phyloP scores from a whole-genome alignment of 2,329 filamentous ascomycete species.

The Aspergillus transmontanensis region DNA sequence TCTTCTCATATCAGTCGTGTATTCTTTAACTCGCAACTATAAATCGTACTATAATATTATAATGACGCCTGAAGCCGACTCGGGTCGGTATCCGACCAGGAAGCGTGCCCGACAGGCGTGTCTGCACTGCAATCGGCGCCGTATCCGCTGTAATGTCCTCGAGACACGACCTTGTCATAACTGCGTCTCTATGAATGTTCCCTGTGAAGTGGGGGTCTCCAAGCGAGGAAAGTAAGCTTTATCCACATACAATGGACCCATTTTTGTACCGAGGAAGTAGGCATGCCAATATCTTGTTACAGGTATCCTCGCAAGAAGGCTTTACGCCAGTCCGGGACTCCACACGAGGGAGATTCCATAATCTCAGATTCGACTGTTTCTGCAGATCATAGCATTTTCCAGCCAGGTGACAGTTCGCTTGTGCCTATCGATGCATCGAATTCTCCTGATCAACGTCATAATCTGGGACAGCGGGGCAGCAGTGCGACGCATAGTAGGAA shows the following conservation, averaged over 20 bases:
- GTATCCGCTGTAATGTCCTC: slow-evolving; percentile 51
- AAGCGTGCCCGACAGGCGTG: slow-evolving; percentile 48
- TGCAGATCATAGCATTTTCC: not conserved
- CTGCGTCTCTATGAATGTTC: slow-evolving; percentile 38
- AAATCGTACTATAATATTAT: not conserved
- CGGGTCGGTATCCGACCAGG: not conserved
- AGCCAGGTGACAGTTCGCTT: not conserved
- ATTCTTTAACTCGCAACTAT: not conserved
- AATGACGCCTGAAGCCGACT: slow-evolving; percentile 3
- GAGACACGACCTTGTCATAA: slow-evolving; percentile 48
- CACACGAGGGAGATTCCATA: not conserved
- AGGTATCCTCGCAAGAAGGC: slow-evolving; percentile 28
- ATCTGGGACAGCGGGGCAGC: not conserved
- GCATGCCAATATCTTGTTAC: not conserved
- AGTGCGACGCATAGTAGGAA: not conserved
- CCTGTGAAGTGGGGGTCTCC: slow-evolving; percentile 47
- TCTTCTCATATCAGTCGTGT: not conserved
- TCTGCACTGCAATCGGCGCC: slow-evolving; percentile 47
- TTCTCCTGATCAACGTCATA: not conserved
- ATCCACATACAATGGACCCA: not conserved
- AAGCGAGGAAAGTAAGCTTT: slow-evolving; percentile 46
- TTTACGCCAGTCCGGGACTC: not conserved
- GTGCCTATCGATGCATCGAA: not conserved
- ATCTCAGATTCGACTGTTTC: slow-evolving; percentile 2
- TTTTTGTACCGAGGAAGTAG: not conserved